Base-by-base conservation (phyloP, 2,329 filamentous ascomycete species). In the Fusarium nygamai region DNA sequence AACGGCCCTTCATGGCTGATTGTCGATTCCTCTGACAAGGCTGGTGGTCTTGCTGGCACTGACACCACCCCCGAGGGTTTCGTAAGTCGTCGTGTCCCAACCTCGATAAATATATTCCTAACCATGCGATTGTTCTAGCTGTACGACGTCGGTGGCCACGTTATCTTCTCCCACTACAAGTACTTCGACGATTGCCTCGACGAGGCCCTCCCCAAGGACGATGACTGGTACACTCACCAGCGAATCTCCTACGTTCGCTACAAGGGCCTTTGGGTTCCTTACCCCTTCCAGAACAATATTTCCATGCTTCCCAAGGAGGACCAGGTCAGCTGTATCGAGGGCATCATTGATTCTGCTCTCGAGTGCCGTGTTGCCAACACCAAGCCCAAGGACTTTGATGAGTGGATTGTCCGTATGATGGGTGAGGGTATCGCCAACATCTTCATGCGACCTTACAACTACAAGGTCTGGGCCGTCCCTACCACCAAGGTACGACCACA, bases 271-370 rank as follows among this genome's bases (percentile, higher is more conserved):
- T 99, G 96, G 96, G 96, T 99, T 67, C 96, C 96, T 61, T 99
- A 99, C 87, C 96, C 96, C 75, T 98, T 99, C 92, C 96, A 99
- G 88, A 99, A 98, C 91, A 99, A 99, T 89, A 96, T 99, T 83
- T 97, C 96, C 80, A 96, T 98, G 92, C 87, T 99, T 81, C 93
- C 94, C 84, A 97, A 98, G 89, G 94, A 98, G 77, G 96, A 99
- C 81, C 95, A 99, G 87, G 95, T 98, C 76, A 92, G 90, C 82
- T 97, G 94, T 84, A 92, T 99, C 80, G 94, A 98, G 78, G 96
- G 96, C 75, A 91, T 99, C 88, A 98, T 99, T 78, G 96, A 99
- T 83, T 94, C 96, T 72, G 93, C 96, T 68, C 85, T 98, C 76
- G 94, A 96, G 85, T 90, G 91, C 81, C 94, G 95, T 80, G 94